Evolutionary conservation across 805 yeast genomes (phyloP).

Genomic region (Metschnikowia borealis): DNA sequence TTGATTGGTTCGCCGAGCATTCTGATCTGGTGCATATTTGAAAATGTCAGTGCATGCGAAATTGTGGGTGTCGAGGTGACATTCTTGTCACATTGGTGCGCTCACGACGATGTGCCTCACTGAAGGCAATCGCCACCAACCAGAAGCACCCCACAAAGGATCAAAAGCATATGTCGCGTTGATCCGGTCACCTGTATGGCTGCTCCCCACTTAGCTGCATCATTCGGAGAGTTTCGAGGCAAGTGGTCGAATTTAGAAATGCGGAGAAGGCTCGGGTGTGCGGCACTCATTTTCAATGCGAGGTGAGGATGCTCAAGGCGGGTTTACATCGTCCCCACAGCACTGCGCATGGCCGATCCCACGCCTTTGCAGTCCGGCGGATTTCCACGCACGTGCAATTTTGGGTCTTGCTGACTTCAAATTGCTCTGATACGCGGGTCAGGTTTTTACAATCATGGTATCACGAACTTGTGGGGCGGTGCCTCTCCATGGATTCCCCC

Average conservation of each 20-base stretch:
- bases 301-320: neutral
- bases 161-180: neutral
- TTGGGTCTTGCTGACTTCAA: no score
- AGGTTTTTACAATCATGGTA: no score
- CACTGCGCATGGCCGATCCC: neutral
- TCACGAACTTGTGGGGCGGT: neutral
- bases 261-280: slow-evolving; percentile 4
- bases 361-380: neutral
- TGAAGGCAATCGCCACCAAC: neutral
- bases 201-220: slow-evolving; percentile 3
- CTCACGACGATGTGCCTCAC: neutral
- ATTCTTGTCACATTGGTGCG: neutral
- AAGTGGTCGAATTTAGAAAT: neutral
- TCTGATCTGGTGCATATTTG: neutral
- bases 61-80: neutral
- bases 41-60: neutral
- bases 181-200: neutral
- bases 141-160: neutral
- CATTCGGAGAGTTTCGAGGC: neutral
- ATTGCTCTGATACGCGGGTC: no score
- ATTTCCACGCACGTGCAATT: neutral
- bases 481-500: neutral
- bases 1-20: neutral
- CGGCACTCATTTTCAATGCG: neutral
- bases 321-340: slow-evolving; percentile 3